A percentile compares a stretch with the other conserved stretches of the same genome.
Evolutionary conservation across 2,329 filamentous ascomycete genomes (phyloP).

Genomic region (Uncinocarpus reesii): DNA sequence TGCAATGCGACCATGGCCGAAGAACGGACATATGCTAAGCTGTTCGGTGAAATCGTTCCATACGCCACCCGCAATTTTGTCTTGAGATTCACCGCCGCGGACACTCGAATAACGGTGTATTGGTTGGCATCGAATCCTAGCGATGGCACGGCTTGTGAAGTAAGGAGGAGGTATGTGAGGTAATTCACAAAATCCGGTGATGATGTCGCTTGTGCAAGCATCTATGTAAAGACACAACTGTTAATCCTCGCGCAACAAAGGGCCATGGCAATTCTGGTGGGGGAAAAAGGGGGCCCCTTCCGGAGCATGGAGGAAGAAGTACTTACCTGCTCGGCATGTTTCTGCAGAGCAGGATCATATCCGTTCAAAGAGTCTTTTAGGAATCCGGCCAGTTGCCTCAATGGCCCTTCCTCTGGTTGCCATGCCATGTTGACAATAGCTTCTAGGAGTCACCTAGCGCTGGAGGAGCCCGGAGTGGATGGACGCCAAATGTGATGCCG

Average conservation of each 20-base stretch:
- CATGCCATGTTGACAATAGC: conserved; percentile 59
- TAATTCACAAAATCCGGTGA: conserved; percentile 97
- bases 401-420: conserved; percentile 78
- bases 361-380: conserved; percentile 86
- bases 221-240: conserved; percentile 44
- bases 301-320: conserved; percentile 3
- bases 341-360: conserved; percentile 67
- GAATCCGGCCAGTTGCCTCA: conserved; percentile 79
- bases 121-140: conserved; percentile 49
- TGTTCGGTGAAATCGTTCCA: conserved; percentile 63
- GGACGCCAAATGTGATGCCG: neutral
- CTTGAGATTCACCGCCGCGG: conserved; percentile 89
- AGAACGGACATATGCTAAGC: conserved; percentile 66
- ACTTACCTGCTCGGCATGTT: conserved; percentile 78
- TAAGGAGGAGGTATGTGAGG: conserved; percentile 80
- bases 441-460: neutral
- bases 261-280: neutral
- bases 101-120: conserved; percentile 68
- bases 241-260: neutral
- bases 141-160: conserved; percentile 47
- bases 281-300: neutral
- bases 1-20: conserved; percentile 69
- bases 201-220: conserved; percentile 79
- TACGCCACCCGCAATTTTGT: conserved; percentile 74
- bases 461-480: neutral